These are phyloP conservation scores for Picea engelmannii DNA, from an alignment of 83 land plant genomes.

Conservation along the genomic window DNA sequence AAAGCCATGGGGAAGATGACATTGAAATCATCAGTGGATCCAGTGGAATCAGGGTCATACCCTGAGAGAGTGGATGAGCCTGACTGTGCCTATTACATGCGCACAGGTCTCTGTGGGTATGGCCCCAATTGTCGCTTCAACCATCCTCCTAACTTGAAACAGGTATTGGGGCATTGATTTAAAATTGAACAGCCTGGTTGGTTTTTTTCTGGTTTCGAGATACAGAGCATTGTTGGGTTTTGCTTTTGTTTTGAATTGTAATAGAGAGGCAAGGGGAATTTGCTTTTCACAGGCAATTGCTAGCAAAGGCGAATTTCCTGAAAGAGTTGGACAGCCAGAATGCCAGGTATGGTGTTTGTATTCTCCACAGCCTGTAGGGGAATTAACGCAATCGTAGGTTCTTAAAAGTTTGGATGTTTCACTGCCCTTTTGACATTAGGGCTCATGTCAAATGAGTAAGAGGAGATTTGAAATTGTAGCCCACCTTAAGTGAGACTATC, in stretches of 20 bases:
- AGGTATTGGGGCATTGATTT: conserved; percentile 24
- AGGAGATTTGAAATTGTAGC: neutral
- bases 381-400: neutral
- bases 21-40: conserved; percentile 23
- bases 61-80: conserved; percentile 69
- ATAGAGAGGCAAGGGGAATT: neutral
- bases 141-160: conserved; percentile 65
- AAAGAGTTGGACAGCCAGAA: conserved; percentile 74
- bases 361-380: neutral
- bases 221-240: conserved; percentile 10
- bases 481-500: neutral
- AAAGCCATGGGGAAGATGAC: conserved; percentile 49
- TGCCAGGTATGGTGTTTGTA: conserved; percentile 41
- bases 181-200: no score
- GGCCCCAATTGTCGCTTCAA: conserved; percentile 70
- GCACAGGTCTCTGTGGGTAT: conserved; percentile 69
- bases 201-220: neutral
- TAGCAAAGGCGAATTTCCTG: conserved; percentile 49
- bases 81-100: conserved; percentile 63
- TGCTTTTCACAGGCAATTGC: conserved; percentile 23
- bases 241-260: neutral
- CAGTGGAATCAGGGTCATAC: conserved; percentile 35
- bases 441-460: neutral
- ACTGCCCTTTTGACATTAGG: neutral
- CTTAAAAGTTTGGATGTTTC: neutral